Base-by-base conservation (phyloP, 148 eudicot genomes). In the Cornus kousa region DNA sequence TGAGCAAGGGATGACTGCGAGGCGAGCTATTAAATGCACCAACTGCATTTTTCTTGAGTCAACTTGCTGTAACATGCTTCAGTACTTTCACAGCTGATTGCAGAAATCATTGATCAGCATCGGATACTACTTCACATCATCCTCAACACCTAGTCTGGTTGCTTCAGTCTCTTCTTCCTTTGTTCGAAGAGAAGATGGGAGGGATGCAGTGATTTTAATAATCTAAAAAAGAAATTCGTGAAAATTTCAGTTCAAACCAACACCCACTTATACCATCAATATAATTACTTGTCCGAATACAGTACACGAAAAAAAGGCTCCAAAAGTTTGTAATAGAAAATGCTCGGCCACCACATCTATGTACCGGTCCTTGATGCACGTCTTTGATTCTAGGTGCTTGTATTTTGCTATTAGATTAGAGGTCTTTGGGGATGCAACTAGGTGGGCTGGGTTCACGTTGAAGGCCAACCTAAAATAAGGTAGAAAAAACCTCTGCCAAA, bases 181-280 rank as follows among this genome's bases (percentile, higher is more conserved):
- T 7, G 83, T 80, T 59, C 32, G 81, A 50, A 92, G 90, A 73
- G 78, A 77, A 53, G 88, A 75, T 35, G 97, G 95, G 32, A 91
- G 88, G 13, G 92, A 90, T n/a, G 97, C 93, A 71, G 79, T 75
- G 78, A 93, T 90, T 78, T 82, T 79, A 59, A 91, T 80, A 39
- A 86, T 68, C 97, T 93, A 88, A 74, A 77, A 55, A 62, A 24
- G 60, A 32, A 16, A 19, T 14, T 17, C 37, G 55, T 33, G 39
- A 67, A 62, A 23, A 59, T 62, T 20, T 19, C 7, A 62, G 7
- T 62, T 62, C n/a, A 33, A 62, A 46, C 48, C 20, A 64, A 62
- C 19, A 13, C 23, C 24, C 2, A n/a, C 8, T 4, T 20, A 62
- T 24, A 62, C 24, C 24, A 62, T 62, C 22, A 62, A n/a, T 17